phyloP scores from a whole-genome alignment of 352 stramenopile genomes.

The Globisporangium emineosum region DNA sequence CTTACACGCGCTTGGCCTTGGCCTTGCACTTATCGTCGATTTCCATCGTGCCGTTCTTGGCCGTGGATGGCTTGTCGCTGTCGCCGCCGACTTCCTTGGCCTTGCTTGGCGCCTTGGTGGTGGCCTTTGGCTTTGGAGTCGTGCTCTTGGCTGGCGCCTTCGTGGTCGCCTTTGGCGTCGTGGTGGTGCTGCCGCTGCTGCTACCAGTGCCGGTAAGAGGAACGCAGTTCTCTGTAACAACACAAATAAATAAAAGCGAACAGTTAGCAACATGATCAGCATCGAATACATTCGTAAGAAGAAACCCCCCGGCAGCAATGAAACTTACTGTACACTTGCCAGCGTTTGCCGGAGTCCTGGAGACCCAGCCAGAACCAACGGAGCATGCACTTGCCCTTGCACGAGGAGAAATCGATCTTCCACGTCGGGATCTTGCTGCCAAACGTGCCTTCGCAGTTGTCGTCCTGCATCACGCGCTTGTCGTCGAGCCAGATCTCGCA shows the following conservation, averaged over 20 bases:
- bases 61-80: neutral
- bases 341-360: neutral
- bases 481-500: neutral
- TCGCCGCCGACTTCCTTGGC: constrained; percentile 3
- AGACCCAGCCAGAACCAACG: neutral
- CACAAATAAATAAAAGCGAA: neutral
- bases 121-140: neutral
- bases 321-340: constrained; percentile 2
- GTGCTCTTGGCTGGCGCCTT: neutral
- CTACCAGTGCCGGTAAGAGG: neutral
- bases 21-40: neutral
- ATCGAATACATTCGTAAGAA: neutral
- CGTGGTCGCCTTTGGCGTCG: neutral
- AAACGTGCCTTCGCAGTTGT: constrained; percentile 4
- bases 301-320: too few species aligned
- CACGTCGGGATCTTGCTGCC: constrained; percentile 6
- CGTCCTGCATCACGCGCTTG: neutral
- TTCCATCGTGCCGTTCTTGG: neutral
- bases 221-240: constrained; percentile 1
- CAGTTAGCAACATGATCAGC: neutral
- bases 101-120: neutral
- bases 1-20: constrained; percentile 1
- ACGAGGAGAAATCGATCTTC: constrained; percentile 6
- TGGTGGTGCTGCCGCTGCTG: neutral
- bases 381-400: constrained; percentile 7